Base-by-base conservation (phyloP, 2,329 filamentous ascomycete genomes). In the Claviceps sp. region DNA sequence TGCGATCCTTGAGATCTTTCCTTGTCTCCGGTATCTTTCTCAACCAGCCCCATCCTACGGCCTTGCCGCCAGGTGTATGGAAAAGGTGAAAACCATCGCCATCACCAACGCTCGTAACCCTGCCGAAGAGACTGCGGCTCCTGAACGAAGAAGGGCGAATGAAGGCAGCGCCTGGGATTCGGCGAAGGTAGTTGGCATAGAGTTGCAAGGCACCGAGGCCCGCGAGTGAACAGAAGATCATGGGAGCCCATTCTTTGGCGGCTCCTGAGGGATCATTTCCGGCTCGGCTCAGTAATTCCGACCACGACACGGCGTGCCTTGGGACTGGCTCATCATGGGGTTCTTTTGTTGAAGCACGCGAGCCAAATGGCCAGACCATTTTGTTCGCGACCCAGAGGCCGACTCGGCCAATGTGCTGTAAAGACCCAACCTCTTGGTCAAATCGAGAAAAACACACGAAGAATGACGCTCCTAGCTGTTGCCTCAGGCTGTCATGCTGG, bases 31-130 rank as follows among this genome's bases (percentile, higher is more conserved):
- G 90, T 6, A 95, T 76, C 54, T 70, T 82, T 61, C 89, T 84
- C 57, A 93, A 63, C 89, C 88, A 95, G n/a, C 86, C 89, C 93
- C 93, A 98, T 50, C 93, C 93, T 11, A 85, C 77, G 50, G 90
- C 68, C 58, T 82, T 77, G 11, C 93, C 93, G n/a, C 91, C 91
- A 0, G 93, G 93, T 0, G 89, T 97, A 67, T 98, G 93, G 65
- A 85, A 98, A 47, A 98, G 67, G 59, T 93, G 85, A 66, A 98
- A 96, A 64, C 91, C 91, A 68, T 98, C 93, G 4, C 89, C 94
- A 74, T 98, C 93, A 43, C 94, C 93, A 24, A 98, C 93, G 59
- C 87, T 89, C 13, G 91, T 96, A 43, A 97, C 93, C 56, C 78
- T 79, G 14, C 93, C 93, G 60, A 91, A 85, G 43, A 98, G 64